Evolutionary conservation across 768 basidiomycete genomes (phyloP).

Genomic region (Lactarius hatsudake): DNA sequence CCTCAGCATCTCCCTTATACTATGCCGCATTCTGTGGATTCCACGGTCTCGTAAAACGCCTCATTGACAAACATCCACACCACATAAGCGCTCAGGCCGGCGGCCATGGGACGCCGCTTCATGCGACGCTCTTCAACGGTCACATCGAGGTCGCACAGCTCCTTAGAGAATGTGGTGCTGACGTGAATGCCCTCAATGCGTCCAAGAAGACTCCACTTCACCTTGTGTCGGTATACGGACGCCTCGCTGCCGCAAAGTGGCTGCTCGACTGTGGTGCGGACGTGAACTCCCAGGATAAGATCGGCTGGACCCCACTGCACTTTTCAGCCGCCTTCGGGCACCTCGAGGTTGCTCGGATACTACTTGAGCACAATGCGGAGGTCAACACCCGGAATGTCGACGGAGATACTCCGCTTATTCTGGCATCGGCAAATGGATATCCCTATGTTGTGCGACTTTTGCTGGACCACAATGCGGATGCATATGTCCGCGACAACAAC

Average conservation of each 20-base stretch:
- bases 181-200: not conserved
- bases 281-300: not conserved
- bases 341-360: not conserved
- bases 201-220: not conserved
- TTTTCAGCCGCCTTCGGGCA: not conserved
- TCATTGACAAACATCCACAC: not conserved
- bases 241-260: not conserved
- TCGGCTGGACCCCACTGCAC: not conserved
- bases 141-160: not conserved
- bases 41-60: not conserved
- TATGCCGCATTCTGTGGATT: not conserved
- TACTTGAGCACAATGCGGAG: not conserved
- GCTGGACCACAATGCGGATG: not conserved
- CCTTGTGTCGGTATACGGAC: fast-evolving
- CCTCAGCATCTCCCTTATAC: not conserved
- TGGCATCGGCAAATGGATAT: fast-evolving
- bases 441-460: not conserved
- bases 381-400: not conserved
- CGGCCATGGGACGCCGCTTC: not conserved
- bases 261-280: not conserved
- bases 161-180: not conserved
- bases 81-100: not conserved
- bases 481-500: not conserved
- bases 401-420: not conserved
- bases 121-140: not conserved